Evolutionary conservation across 2,329 filamentous ascomycete species (phyloP), one percentile per base, ranked within the genome.

Genomic region (Rhinocladiella mackenziei): DNA sequence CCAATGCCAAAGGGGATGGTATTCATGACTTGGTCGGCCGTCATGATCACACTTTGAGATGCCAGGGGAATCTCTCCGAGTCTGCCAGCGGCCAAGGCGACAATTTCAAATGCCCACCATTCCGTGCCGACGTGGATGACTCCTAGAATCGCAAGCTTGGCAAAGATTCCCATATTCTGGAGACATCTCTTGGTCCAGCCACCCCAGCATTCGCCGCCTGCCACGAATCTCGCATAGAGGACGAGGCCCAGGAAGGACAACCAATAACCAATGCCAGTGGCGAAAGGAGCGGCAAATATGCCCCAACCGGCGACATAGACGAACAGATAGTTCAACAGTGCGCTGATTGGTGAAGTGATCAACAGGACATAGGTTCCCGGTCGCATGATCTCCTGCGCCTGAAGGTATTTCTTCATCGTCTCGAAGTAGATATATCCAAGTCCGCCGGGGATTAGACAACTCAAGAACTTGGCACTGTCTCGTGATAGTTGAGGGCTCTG

Each of bases 81-180:
- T 25, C 82, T 77, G 1, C 88, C 88, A 4, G 88, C 87, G 2
- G 84, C 86, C 0, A 94, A 75, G 1, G 87, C 86, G 1, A 94
- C 86, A 54, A 94, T 91, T 65, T 94, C 88, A 57, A 94, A 94
- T 0, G 88, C 89, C 88, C 88, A 94, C 88, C 87, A 94, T 65
- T 94, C 89, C 0, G 87, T 92, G 3, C 86, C 89, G 4, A 94
- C 85, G 53, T 94, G 88, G 3, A 94, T 67, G 30, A 94, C 73
- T 0, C 88, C 89, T 0, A 94, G 70, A 10, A 84, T 65, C 0
- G 88, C 86, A 3, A 94, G 77, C 7, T 80, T 78, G 1, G 84
- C 74, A 61, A 94, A 94, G 0, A 80, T 80, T 11, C 76, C 67
- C 11, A 85, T 71, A 56, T 89, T 84, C 1, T 75, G 69, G n/a